Evolutionary conservation across 371 early-diverging fungal species (phyloP).

Genomic region (Parasitella parasitica): DNA sequence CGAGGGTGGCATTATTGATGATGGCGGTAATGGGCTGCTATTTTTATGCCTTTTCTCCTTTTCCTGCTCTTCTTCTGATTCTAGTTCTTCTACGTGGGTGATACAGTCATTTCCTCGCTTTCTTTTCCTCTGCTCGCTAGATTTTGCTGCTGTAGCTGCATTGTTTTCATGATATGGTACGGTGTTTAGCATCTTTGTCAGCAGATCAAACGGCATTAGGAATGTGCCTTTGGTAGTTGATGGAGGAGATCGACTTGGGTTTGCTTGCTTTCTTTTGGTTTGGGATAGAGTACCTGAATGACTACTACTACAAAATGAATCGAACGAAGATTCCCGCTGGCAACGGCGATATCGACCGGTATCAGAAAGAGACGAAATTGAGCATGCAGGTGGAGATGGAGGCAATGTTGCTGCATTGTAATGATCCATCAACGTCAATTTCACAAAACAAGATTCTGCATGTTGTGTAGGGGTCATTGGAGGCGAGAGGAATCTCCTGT

Average conservation of each 20-base stretch:
- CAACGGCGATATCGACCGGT: too few species aligned
- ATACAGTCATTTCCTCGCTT: constrained; percentile 5
- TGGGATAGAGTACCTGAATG: not conserved
- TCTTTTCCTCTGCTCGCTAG: constrained; percentile 1
- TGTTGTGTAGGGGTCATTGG: constrained; percentile 24
- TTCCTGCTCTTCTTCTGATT: not conserved
- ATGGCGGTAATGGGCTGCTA: not conserved
- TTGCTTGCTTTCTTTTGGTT: not conserved
- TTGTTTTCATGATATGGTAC: not conserved
- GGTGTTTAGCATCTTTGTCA: not conserved
- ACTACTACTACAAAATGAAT: not conserved
- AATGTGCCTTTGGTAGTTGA: constrained; percentile 7
- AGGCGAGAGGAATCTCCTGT: constrained; percentile 20
- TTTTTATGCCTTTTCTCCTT: not conserved
- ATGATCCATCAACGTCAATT: not conserved
- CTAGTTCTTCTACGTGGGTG: not conserved
- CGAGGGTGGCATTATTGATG: not conserved
- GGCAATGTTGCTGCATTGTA: not conserved
- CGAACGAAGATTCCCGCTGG: not conserved
- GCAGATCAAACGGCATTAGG: constrained; percentile 1
- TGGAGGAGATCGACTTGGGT: not conserved
- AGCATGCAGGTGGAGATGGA: not conserved
- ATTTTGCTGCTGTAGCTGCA: not conserved
- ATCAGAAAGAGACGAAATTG: not conserved
- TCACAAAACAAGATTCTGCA: not conserved